These are phyloP conservation scores for Podospora appendiculata DNA, from an alignment of 495 filamentous ascomycete genomes.

Conservation along the genomic window DNA sequence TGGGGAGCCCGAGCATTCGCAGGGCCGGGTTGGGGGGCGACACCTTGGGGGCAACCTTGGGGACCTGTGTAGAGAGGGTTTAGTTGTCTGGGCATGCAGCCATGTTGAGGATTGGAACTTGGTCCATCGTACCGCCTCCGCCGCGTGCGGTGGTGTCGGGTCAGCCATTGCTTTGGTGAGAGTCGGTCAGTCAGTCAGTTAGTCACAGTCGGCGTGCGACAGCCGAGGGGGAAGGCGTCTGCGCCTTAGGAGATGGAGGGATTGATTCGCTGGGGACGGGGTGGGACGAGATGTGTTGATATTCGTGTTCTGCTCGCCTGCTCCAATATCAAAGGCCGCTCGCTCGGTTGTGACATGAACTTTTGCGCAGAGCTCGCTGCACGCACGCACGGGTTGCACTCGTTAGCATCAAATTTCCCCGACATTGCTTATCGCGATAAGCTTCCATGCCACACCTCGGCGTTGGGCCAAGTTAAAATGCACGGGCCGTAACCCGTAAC, in stretches of 20 bases:
- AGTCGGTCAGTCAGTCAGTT: neutral
- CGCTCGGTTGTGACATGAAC: neutral
- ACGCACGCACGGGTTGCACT: no score
- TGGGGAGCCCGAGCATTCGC: slow-evolving; percentile 76
- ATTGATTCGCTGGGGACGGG: neutral
- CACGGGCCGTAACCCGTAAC: neutral
- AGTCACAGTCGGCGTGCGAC: neutral
- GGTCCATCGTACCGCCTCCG: neutral
- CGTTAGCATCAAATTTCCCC: neutral
- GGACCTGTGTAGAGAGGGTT: slow-evolving; percentile 1
- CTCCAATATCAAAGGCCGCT: neutral
- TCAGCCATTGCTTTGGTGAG: slow-evolving; percentile 16
- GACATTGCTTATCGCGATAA: neutral
- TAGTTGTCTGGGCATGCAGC: no score
- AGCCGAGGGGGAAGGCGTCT: neutral
- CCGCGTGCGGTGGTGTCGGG: slow-evolving; percentile 10
- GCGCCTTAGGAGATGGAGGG: neutral
- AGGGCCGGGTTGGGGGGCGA: slow-evolving; percentile 58
- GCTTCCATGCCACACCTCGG: neutral
- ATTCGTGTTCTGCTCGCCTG: no score
- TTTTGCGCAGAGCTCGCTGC: neutral
- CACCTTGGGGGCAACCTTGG: slow-evolving; percentile 34
- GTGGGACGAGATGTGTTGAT: no score
- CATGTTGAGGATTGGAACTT: no score
- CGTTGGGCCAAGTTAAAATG: no score